Evolutionary conservation across 163 green algal genomes (phyloP), one percentile per base, ranked within the genome.

Genomic region (Scenedesmus sp.): DNA sequence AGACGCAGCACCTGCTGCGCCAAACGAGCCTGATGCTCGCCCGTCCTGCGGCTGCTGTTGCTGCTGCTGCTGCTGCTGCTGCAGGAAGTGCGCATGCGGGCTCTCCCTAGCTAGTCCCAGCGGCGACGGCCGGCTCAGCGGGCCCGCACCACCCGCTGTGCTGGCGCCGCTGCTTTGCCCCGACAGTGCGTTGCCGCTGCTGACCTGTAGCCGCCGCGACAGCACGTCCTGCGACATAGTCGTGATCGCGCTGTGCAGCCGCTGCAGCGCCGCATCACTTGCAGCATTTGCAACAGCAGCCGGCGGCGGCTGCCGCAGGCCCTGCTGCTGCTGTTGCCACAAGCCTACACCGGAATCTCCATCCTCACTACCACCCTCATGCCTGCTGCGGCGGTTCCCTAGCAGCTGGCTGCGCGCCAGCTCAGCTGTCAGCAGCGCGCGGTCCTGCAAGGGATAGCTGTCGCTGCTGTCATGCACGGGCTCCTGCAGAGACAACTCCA

Each of bases 391-490:
- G 23, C 34, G 76, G 76, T 84, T 84, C 26, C 76, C 34, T 8
- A 57, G 10, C 34, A 90, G 56, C 5, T 90, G 64, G 34, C 85
- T 90, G 52, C 85, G 85, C 12, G 87, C 87, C n/a, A 91, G 59
- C 74, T 91, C 87, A 2, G 46, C 55, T 12, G 74, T 67, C 3
- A 86, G 87, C 87, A 60, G 26, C 23, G 76, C 76, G 1, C 87
- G 9, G 6, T 91, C 87, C 13, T 18, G n/a, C 83, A 88, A 52
- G 8, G 55, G 18, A n/a, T 91, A 91, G 76, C 87, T 91, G 76
- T 86, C 76, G 64, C 76, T 91, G 87, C 87, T 91, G 87, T 91
- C 87, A 10, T 87, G 87, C 76, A 91, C 87, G 5, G 76, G 87
- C 20, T 60, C 87, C 2, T 91, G 56, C 10, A 85, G 23, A 1